Evolutionary conservation across 1,284 basidiomycete species (phyloP).

Genomic region (Puccinia polysora): DNA sequence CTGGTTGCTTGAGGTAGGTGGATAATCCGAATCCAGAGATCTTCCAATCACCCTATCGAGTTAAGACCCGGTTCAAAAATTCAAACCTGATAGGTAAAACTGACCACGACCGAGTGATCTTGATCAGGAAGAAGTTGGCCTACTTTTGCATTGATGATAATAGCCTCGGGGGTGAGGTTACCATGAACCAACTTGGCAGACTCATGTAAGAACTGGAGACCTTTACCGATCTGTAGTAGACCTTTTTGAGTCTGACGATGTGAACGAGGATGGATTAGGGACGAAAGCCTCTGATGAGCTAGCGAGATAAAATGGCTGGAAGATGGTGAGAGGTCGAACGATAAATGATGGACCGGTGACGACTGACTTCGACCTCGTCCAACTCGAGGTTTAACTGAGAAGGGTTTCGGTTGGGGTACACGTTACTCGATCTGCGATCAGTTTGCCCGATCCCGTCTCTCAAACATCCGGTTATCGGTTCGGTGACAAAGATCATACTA

Average conservation of each 20-base stretch:
- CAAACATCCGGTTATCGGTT: conserved; percentile 73
- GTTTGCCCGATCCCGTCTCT: conserved; percentile 61
- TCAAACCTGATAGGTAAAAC: too few relatives aligned
- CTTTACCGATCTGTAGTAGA: conserved; percentile 85
- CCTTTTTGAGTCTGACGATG: conserved; percentile 82
- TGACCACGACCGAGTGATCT: conserved; percentile 43
- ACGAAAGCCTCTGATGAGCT: conserved; percentile 29
- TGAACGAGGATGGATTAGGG: conserved; percentile 36
- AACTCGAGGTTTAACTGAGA: conserved; percentile 64
- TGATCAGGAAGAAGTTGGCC: conserved; percentile 54
- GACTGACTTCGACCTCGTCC: conserved; percentile 76
- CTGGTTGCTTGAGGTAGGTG: conserved; percentile 66
- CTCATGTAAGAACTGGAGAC: conserved; percentile 81
- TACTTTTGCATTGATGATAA: conserved; percentile 80
- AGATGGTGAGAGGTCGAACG: too few relatives aligned
- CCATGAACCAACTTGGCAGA: conserved; percentile 86
- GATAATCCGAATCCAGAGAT: conserved; percentile 82
- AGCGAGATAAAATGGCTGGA: too few relatives aligned
- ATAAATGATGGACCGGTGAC: conserved; percentile 18
- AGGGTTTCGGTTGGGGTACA: conserved; percentile 53
- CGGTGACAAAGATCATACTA: conserved; percentile 87
- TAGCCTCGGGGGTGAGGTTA: conserved; percentile 76
- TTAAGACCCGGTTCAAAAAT: conserved; percentile 46
- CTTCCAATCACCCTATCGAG: conserved; percentile 88
- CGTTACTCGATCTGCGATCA: conserved; percentile 59